A percentile compares a stretch with the other conserved stretches of the same genome.
These are phyloP conservation scores for Pelargonium exstipulatum DNA, from an alignment of 441 rosid genomes.

Conservation along the genomic window DNA sequence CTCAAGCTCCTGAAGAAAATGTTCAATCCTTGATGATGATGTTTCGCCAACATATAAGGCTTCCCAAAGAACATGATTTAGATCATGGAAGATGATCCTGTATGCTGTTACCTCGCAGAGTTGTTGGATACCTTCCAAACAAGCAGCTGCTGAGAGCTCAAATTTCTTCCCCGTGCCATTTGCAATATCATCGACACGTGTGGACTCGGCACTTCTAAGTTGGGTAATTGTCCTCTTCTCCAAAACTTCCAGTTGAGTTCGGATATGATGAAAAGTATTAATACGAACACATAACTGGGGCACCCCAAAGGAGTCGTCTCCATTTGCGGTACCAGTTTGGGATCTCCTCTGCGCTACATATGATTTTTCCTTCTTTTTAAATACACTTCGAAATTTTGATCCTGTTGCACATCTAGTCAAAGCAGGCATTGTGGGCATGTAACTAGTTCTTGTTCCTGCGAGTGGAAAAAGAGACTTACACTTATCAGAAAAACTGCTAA, in stretches of 20 bases:
- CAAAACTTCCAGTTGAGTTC: constrained; percentile 39
- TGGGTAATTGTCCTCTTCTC: constrained; percentile 37
- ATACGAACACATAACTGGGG: constrained; percentile 61
- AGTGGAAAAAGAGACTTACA: constrained; percentile 9
- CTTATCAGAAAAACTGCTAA: constrained; percentile 12
- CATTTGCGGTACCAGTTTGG: constrained; percentile 34
- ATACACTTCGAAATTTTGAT: constrained; percentile 46
- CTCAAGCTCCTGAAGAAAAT: constrained; percentile 62
- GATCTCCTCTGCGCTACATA: constrained; percentile 38
- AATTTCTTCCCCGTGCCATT: constrained; percentile 37
- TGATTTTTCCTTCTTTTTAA: constrained; percentile 52
- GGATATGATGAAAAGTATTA: constrained; percentile 49
- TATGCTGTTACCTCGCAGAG: constrained; percentile 50
- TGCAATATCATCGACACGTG: constrained; percentile 20
- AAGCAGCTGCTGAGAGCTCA: constrained; percentile 42
- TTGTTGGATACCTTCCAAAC: constrained; percentile 56
- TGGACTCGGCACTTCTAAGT: constrained; percentile 39
- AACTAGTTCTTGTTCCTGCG: constrained; percentile 44
- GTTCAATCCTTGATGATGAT: constrained; percentile 73
- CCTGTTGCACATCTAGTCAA: constrained; percentile 56
- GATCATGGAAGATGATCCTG: constrained; percentile 46
- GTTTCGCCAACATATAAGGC: constrained; percentile 57
- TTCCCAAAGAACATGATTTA: constrained; percentile 60
- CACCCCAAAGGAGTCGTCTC: constrained; percentile 36
- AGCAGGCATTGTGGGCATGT: constrained; percentile 54